Conservation (phyloP, 495 filamentous ascomycete species). For the Bryoglossum gracile region DNA sequence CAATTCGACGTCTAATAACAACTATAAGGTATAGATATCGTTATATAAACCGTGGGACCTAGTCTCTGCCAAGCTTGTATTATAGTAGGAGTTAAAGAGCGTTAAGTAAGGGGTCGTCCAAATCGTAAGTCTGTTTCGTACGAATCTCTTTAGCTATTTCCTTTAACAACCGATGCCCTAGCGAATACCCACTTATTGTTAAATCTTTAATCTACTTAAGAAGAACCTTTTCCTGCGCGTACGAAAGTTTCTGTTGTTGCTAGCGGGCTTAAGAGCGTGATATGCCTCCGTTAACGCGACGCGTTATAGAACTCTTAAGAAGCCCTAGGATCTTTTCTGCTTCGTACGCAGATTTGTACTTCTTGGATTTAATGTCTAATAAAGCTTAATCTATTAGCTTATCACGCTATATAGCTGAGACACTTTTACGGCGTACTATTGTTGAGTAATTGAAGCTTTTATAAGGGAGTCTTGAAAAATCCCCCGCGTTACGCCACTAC, state of each 20-base stretch:
- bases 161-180: constrained; percentile 4
- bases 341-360: constrained; percentile 8
- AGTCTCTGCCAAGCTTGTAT: constrained; percentile 1
- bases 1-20: constrained; percentile 4
- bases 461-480: too few species aligned
- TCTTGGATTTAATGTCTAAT: constrained; percentile 3
- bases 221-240: constrained; percentile 2
- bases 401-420: not conserved
- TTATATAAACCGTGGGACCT: constrained; percentile 5
- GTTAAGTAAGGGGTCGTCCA: not conserved
- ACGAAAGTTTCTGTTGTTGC: constrained; percentile 5
- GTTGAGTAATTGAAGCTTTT: too few species aligned
- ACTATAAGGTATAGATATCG: constrained; percentile 2
- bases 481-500: too few species aligned
- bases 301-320: not conserved
- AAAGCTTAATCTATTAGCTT: not conserved
- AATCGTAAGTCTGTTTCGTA: not conserved
- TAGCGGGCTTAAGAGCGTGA: not conserved
- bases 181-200: constrained; percentile 6
- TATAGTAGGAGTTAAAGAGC: constrained; percentile 3
- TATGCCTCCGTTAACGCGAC: constrained; percentile 6
- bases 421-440: constrained; percentile 8
- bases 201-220: constrained; percentile 8
- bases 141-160: constrained; percentile 5
- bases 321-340: not conserved